Base-by-base conservation (phyloP, 345 rosid species). In the Aegle marmelos region DNA sequence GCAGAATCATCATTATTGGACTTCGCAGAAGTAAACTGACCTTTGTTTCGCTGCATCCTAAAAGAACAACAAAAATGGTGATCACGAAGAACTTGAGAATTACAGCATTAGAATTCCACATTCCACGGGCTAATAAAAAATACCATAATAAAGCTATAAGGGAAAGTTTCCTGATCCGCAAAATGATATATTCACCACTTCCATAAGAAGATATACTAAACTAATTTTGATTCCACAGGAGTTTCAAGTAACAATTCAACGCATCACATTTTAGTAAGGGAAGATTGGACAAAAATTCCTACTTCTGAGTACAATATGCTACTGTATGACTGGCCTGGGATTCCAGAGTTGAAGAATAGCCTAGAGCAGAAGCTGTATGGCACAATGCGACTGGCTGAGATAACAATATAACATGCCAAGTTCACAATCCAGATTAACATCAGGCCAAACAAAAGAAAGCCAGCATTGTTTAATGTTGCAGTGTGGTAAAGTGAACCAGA, bases 11-110 rank as follows among this genome's bases (percentile, higher is more conserved):
- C 91, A 58, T 82, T 79, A 79, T 68, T 87, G 79, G 88, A 75
- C 87, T 90, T 85, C 68, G 88, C 80, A 80, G 93, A 88, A 74
- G 89, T 88, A 76, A 90, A 90, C 70, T 90, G 93, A 30, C 90
- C 90, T 83, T 88, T 90, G 76, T 88, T 87, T 14, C 91, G 86
- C 80, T 90, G 93, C 89, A 90, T 90, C 88, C 93, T 90, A 73
- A 54, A 75, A 58, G 59, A 66, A 73, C 10, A 16, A 69, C 28
- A 72, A 34, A 27, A 80, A 9, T 39, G 41, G 75, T 54, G 57
- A 79, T 22, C 59, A 81, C 48, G 62, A 39, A 48, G 28, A 63
- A 67, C 59, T 64, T 9, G 24, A 56, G 48, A 13, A 66, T 41
- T 7, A 56, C 33, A 27, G 61, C 21, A 41, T 73, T 27, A 67